phyloP scores from a whole-genome alignment of 805 yeast species.

The Spencermartinsiella europaea region DNA sequence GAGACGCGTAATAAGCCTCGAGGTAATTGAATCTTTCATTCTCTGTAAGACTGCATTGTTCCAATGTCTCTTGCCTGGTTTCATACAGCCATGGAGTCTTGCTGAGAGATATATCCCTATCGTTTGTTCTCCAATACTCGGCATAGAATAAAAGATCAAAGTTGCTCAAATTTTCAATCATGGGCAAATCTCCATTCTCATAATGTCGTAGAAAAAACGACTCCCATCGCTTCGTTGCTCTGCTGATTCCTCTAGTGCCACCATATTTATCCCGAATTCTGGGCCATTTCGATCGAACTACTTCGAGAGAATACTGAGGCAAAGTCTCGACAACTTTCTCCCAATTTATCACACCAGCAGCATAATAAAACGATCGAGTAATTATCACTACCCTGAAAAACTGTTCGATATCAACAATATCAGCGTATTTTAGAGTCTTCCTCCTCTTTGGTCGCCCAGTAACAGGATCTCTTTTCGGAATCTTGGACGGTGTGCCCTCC shows the following conservation, averaged over 20 bases:
- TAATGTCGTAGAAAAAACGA: conserved; percentile 55
- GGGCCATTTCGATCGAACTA: conserved; percentile 65
- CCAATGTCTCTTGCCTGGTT: conserved; percentile 40
- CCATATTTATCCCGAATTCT: conserved; percentile 54
- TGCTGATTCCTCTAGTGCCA: conserved; percentile 54
- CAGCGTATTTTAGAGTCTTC: conserved; percentile 3
- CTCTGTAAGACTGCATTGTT: conserved; percentile 39
- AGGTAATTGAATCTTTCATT: conserved; percentile 24
- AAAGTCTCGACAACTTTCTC: conserved; percentile 49
- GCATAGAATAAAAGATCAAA: conserved; percentile 50
- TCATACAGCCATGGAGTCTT: conserved; percentile 23
- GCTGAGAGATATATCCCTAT: conserved; percentile 27
- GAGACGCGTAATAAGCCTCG: conserved; percentile 45
- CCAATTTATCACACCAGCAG: conserved; percentile 60
- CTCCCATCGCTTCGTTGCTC: conserved; percentile 59
- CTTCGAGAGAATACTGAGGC: conserved; percentile 38
- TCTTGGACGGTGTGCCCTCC: background rate
- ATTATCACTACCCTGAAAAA: conserved; percentile 64
- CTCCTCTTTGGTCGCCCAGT: conserved; percentile 7
- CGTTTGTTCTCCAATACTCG: conserved; percentile 60
- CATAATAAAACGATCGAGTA: conserved; percentile 49
- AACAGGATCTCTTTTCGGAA: conserved; percentile 1
- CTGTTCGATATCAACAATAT: conserved; percentile 39
- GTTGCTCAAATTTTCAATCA: conserved; percentile 38
- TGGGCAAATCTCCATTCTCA: conserved; percentile 40